Conservation (phyloP, 176 grass and related monocot genomes). For the Cenchrus fungigraminus region DNA sequence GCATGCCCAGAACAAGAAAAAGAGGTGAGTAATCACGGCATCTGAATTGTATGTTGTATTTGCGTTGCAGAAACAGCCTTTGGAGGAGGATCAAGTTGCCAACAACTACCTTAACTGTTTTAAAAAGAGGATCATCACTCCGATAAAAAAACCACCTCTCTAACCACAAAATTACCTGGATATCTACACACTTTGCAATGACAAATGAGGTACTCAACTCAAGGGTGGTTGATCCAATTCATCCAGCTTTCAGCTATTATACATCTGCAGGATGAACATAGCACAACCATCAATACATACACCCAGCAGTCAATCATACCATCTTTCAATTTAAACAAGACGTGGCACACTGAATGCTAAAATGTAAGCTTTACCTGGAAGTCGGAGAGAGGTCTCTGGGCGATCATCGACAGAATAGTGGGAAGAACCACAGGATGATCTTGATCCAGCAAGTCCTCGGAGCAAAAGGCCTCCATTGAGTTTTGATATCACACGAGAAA, state of each 20-base stretch:
- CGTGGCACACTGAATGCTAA: neutral
- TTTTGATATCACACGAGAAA: conserved; percentile 46
- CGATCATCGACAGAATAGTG: conserved; percentile 31
- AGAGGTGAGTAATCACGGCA: conserved; percentile 5
- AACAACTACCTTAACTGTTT: conserved; percentile 31
- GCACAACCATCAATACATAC: conserved; percentile 1
- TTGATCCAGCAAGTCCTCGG: conserved; percentile 34
- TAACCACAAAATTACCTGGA: conserved; percentile 57
- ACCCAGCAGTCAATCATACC: neutral
- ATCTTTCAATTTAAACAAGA: neutral
- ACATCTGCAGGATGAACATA: conserved; percentile 48
- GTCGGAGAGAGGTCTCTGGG: neutral
- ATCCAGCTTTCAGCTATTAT: conserved; percentile 50
- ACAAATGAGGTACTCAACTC: conserved; percentile 55
- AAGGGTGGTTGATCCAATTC: conserved; percentile 33
- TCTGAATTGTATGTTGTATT: conserved; percentile 34
- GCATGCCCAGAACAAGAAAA: conserved; percentile 12
- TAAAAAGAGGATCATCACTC: conserved; percentile 42
- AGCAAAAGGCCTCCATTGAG: conserved; percentile 54
- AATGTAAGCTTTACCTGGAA: conserved; percentile 15
- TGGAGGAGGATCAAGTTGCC: conserved; percentile 40
- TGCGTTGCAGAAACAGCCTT: conserved; percentile 39
- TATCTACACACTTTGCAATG: conserved; percentile 73
- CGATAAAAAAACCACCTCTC: conserved; percentile 38
- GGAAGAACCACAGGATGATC: conserved; percentile 45